Base-by-base conservation (phyloP, 257 asterid species). In the Gynochthodes officinalis region DNA sequence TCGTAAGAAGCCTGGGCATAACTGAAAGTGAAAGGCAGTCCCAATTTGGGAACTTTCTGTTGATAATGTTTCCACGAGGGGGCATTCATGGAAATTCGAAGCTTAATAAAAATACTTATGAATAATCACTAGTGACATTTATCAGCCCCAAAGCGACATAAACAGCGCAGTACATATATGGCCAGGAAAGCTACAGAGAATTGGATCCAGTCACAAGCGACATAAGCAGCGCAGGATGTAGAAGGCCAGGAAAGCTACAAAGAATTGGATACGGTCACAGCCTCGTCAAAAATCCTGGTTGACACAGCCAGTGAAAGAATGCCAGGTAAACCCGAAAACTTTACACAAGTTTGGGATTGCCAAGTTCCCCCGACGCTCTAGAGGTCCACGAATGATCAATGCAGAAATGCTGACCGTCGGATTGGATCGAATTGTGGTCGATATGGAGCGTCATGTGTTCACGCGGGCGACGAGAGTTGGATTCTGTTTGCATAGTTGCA, bases 361-460 rank as follows among this genome's bases (percentile, higher is more conserved):
- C n/a, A n/a, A n/a, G n/a, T n/a, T n/a, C n/a, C n/a, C n/a, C n/a
- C 50, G 64, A 78, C 85, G 73, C 73, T 39, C 68, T 5, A 3
- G 0, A 15, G 2, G 0, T 1, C 35, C 16, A 13, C 39, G 67
- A 23, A 14, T 0, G 4, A 0, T 6, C 27, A 50, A 67, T 23
- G 4, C 10, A 5, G 11, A 10, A 8, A 35, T 15, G 7, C 4
- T 2, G 16, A 50, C 77, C 64, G 71, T 46, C 23, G 19, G 71
- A 64, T 50, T 21, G 13, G 37, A 19, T 64, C 9, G 12, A 2
- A 25, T 0, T 13, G 14, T 4, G 19, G 21, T 35, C 53, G 37
- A 5, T 30, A 7, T 46, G 66, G 9, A 23, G 53, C 53, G 65
- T 32, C 42, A 11, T 11, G 12, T n/a, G 40, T 2, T 58, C 7